Evolutionary conservation across 2,329 filamentous ascomycete genomes (phyloP).

Genomic region (Macrophomina tecta): DNA sequence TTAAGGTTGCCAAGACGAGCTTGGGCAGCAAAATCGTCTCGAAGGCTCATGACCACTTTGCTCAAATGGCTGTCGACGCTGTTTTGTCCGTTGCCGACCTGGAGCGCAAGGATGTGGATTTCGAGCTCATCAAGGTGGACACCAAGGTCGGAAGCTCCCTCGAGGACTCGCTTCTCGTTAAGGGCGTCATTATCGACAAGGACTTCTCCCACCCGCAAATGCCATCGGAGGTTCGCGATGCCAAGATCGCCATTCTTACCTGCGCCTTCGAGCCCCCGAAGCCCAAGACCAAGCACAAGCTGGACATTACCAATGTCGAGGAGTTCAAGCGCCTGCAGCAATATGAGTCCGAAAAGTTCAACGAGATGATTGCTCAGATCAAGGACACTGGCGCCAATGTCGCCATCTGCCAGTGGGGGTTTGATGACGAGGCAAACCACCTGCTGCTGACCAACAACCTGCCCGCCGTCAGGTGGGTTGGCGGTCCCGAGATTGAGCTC

Average conservation of each 20-base stretch:
- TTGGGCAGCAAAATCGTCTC: conserved; percentile 99
- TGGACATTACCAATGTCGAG: conserved; percentile 95
- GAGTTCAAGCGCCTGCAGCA: conserved; percentile 98
- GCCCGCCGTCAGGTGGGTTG: conserved; percentile 96
- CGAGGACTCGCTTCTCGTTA: conserved; percentile 92
- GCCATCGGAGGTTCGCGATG: conserved; percentile 92
- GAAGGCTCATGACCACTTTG: conserved; percentile 97
- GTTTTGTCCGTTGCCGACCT: conserved; percentile 96
- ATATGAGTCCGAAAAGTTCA: conserved; percentile 95
- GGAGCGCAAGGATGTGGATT: conserved; percentile 95
- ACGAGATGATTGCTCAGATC: conserved; percentile 98
- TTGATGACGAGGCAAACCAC: conserved; percentile 99
- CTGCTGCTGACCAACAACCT: conserved; percentile 93
- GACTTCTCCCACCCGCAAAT: conserved; percentile 99
- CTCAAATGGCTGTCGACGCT: conserved; percentile 95
- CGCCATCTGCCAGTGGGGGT: conserved; percentile 99
- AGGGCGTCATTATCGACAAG: conserved; percentile 98
- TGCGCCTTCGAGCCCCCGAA: conserved; percentile 99
- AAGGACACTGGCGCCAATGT: conserved; percentile 97
- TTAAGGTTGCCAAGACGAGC: conserved; percentile 94
- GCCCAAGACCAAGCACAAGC: conserved; percentile 99
- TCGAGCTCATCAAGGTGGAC: conserved; percentile 99
- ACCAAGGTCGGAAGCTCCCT: conserved; percentile 95
- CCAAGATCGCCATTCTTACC: conserved; percentile 96
- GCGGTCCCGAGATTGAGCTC: conserved; percentile 95